phyloP scores from a whole-genome alignment of 257 asterid species.

The Jacaranda copaia region DNA sequence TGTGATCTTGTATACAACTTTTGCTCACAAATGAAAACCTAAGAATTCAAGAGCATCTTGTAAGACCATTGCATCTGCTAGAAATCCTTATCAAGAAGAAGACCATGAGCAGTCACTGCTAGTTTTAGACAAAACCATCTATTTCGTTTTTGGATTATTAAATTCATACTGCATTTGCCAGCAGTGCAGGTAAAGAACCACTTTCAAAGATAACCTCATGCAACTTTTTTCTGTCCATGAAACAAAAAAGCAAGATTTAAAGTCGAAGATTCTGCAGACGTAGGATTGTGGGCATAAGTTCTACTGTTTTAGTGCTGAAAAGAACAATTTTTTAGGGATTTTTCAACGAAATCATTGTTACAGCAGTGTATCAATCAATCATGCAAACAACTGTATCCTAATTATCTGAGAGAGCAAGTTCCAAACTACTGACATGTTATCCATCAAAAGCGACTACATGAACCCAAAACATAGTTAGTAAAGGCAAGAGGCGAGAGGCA shows the following conservation, averaged over 20 bases:
- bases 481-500: too few relatives aligned
- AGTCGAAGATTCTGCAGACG: slow-evolving; percentile 10
- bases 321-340: background rate
- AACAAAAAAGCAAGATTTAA: background rate
- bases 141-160: background rate
- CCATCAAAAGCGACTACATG: slow-evolving; percentile 1
- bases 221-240: slow-evolving; percentile 16
- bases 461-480: background rate
- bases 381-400: slow-evolving; percentile 18
- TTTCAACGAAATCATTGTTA: background rate
- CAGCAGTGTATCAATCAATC: slow-evolving; percentile 17
- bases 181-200: background rate
- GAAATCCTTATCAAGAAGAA: background rate
- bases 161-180: slow-evolving; percentile 12
- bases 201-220: background rate
- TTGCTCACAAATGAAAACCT: slow-evolving; percentile 97
- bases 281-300: background rate
- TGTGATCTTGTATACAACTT: slow-evolving; percentile 86
- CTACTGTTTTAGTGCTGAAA: background rate
- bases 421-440: slow-evolving; percentile 19
- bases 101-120: background rate
- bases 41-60: slow-evolving; percentile 34
- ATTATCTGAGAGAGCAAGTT: slow-evolving; percentile 11
- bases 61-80: slow-evolving; percentile 32
- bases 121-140: background rate